Conservation (phyloP, 1,139 yeast species). For the Hyphopichia wangnamkhiaoensis region DNA sequence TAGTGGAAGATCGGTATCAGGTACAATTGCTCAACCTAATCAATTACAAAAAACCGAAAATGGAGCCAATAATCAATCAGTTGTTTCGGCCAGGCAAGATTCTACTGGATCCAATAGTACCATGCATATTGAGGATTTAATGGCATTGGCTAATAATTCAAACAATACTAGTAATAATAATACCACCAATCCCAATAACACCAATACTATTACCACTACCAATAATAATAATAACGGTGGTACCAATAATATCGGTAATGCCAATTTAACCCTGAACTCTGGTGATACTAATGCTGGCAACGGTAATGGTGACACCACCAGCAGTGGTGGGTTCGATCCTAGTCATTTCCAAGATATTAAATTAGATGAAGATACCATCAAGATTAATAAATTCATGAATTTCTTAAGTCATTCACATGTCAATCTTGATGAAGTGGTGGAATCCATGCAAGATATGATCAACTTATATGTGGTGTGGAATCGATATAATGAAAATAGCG, state of each 20-base stretch:
- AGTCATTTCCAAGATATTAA: conserved; percentile 28
- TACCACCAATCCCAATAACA: conserved; percentile 4
- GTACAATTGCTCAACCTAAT: not conserved
- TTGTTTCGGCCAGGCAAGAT: too few relatives aligned
- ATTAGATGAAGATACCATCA: conserved; percentile 41
- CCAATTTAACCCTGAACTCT: too few relatives aligned
- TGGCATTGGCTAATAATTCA: conserved; percentile 24
- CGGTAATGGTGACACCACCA: conserved; percentile 1
- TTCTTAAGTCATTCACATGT: conserved; percentile 77
- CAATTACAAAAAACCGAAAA: too few relatives aligned
- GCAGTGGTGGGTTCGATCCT: conserved; percentile 12
- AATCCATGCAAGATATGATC: conserved; percentile 79
- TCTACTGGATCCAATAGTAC: not conserved
- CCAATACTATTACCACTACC: conserved; percentile 4
- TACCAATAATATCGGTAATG: conserved; percentile 4
- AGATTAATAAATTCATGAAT: conserved; percentile 56
- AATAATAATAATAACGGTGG: conserved; percentile 1
- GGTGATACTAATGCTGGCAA: conserved; percentile 3
- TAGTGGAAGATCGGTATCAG: not conserved
- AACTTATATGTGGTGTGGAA: conserved; percentile 85
- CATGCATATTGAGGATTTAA: conserved; percentile 44
- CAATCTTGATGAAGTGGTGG: conserved; percentile 73
- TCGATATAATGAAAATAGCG: conserved; percentile 63
- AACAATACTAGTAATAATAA: conserved; percentile 1
- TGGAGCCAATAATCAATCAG: too few relatives aligned